These are phyloP conservation scores for Fusarium mangiferae DNA, from an alignment of 2,329 filamentous ascomycete genomes.

Conservation along the genomic window DNA sequence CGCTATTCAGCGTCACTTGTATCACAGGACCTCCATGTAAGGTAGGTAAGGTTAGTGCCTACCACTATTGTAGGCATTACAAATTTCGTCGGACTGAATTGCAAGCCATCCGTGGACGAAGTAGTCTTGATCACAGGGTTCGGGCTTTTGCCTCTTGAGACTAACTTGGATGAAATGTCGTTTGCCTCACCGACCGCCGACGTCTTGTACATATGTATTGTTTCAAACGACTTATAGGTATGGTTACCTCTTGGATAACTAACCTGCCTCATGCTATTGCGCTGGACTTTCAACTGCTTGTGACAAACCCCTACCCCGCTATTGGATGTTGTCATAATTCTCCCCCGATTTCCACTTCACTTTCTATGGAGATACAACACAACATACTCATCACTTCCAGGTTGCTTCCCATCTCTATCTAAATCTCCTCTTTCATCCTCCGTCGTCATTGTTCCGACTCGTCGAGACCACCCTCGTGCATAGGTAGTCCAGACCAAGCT, in stretches of 20 bases:
- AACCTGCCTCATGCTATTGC: not conserved
- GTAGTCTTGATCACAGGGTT: conserved; percentile 28
- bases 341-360: not conserved
- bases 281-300: not conserved
- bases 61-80: too few relatives aligned
- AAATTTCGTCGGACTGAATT: too few relatives aligned
- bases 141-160: conserved; percentile 13
- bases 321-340: conserved; percentile 2
- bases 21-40: too few relatives aligned
- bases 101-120: too few relatives aligned
- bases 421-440: not conserved
- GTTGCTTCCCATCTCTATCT: not conserved
- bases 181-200: conserved; percentile 4
- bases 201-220: not conserved
- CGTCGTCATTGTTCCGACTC: conserved; percentile 23
- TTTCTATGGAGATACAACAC: not conserved
- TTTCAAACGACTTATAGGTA: not conserved
- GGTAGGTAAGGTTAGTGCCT: too few relatives aligned
- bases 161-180: not conserved
- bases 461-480: conserved; percentile 22
- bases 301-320: conserved; percentile 31
- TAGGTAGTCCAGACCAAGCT: conserved; percentile 14
- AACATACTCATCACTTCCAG: not conserved
- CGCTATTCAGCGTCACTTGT: not conserved
- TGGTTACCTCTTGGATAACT: too few relatives aligned